Evolutionary conservation across 169 alveolate species (phyloP), one percentile per base, ranked within the genome.

Genomic region (Cryptosporidium tyzzeri): DNA sequence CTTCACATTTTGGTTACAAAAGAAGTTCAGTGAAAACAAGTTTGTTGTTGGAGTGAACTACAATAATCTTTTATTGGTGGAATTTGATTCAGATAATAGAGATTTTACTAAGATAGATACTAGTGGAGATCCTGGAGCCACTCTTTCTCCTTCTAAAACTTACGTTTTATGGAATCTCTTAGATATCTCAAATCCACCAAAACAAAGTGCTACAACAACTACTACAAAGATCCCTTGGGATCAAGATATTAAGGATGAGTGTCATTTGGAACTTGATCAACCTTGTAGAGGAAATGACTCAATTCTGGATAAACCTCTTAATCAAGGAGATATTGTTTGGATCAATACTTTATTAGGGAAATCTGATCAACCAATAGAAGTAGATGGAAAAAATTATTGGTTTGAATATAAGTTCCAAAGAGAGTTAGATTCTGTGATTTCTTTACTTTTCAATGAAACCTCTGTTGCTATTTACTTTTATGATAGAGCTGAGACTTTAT

Each of bases 141-240:
- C 16, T 29, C 51, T 39, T n/a, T 8, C 14, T 33, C 71, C 71
- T 39, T 7, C 71, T 10, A 65, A 35, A 6, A 35, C 71, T 29
- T 33, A 35, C 16, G 5, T 14, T 16, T 16, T 65, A 1, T 65
- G 71, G 71, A 35, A n/a, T 33, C 6, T 65, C 6, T n/a, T 65
- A 23, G 71, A 35, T 14, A 31, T 65, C 21, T 33, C 71, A 12
- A 29, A n/a, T 2, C 21, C 50, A 6, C 71, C 71, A n/a, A 37
- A 26, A 16, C 45, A 65, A n/a, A 37, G n/a, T 26, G 71, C 86
- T 50, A 73, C 86, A 4, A 73, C 86, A 2, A 73, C 86, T 41
- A 55, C 86, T 2, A 73, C 86, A 18, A 62, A 73, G 51, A 59
- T 18, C 4, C 86, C 86, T 10, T 73, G 86, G 51, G 86, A 73